These are phyloP conservation scores for Talinum fruticosum DNA, from an alignment of 148 eudicot genomes.

Conservation along the genomic window DNA sequence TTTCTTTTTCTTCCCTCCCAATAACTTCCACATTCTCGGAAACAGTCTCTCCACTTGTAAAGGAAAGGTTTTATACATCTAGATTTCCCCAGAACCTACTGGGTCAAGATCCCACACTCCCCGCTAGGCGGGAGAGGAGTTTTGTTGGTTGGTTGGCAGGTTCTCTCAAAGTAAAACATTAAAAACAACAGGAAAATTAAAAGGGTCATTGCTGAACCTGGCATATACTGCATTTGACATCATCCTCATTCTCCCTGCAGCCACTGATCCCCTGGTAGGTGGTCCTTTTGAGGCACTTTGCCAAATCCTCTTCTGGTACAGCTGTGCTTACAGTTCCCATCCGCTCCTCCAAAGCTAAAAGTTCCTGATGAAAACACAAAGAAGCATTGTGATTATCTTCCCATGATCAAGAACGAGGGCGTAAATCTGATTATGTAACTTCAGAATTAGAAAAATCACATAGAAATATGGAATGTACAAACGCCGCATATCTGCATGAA, in stretches of 20 bases:
- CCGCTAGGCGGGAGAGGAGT: too few relatives aligned
- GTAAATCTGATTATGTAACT: not conserved
- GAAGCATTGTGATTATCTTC: not conserved
- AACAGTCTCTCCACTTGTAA: not conserved
- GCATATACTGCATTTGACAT: slow-evolving; percentile 84
- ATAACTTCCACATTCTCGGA: not conserved
- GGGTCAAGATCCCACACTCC: not conserved
- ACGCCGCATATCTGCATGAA: not conserved
- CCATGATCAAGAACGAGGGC: not conserved
- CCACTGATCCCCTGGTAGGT: slow-evolving; percentile 34
- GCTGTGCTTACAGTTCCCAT: slow-evolving; percentile 95
- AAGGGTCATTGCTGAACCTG: slow-evolving; percentile 47
- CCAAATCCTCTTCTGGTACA: slow-evolving; percentile 63
- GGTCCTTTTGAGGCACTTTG: slow-evolving; percentile 55
- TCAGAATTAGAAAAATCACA: not conserved
- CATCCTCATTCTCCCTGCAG: slow-evolving; percentile 36
- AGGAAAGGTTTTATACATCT: not conserved
- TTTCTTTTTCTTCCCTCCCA: too few relatives aligned
- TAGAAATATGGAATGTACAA: not conserved
- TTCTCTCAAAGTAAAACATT: not conserved
- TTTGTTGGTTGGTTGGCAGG: not conserved
- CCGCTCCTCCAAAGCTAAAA: slow-evolving; percentile 86
- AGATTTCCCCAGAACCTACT: not conserved
- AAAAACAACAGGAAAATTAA: not conserved
- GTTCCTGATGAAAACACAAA: slow-evolving; percentile 47